phyloP scores from a whole-genome alignment of 2,329 filamentous ascomycete genomes.

The Pezicula neosporulosa region DNA sequence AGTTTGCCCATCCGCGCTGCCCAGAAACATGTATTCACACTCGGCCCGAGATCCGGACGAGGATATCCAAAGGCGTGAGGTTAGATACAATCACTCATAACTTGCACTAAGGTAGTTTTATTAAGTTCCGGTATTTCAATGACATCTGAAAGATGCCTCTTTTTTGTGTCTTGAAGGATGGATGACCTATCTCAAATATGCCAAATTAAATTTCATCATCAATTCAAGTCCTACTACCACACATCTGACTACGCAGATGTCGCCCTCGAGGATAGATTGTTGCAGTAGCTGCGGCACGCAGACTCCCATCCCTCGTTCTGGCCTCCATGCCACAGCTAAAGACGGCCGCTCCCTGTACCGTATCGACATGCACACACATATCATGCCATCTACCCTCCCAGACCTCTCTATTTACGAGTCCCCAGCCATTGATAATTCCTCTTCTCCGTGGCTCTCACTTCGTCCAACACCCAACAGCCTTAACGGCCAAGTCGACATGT shows the following conservation, averaged over 20 bases:
- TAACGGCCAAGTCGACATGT: slow-evolving; percentile 30
- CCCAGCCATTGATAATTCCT: slow-evolving; percentile 29
- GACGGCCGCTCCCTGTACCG: slow-evolving; percentile 25
- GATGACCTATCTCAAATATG: too few relatives aligned
- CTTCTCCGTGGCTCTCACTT: slow-evolving; percentile 32
- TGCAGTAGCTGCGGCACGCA: neutral
- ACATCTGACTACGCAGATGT: neutral
- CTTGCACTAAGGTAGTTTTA: too few relatives aligned
- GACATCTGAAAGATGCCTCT: too few relatives aligned
- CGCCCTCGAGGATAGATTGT: neutral
- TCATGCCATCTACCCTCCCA: slow-evolving; percentile 33
- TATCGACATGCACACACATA: slow-evolving; percentile 35
- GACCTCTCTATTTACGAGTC: slow-evolving; percentile 41
- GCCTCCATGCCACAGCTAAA: neutral
- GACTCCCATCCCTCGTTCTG: neutral
- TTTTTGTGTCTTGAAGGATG: too few relatives aligned
- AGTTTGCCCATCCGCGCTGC: too few relatives aligned
- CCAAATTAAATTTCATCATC: too few relatives aligned
- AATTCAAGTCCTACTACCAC: too few relatives aligned
- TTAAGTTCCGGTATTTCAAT: too few relatives aligned
- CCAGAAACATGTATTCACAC: too few relatives aligned
- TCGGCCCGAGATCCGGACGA: too few relatives aligned
- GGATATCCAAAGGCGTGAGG: too few relatives aligned
- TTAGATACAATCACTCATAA: too few relatives aligned
- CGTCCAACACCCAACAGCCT: slow-evolving; percentile 18